These are phyloP conservation scores for Microbotryum saponariae DNA, from an alignment of 1,284 basidiomycete genomes.

Conservation along the genomic window DNA sequence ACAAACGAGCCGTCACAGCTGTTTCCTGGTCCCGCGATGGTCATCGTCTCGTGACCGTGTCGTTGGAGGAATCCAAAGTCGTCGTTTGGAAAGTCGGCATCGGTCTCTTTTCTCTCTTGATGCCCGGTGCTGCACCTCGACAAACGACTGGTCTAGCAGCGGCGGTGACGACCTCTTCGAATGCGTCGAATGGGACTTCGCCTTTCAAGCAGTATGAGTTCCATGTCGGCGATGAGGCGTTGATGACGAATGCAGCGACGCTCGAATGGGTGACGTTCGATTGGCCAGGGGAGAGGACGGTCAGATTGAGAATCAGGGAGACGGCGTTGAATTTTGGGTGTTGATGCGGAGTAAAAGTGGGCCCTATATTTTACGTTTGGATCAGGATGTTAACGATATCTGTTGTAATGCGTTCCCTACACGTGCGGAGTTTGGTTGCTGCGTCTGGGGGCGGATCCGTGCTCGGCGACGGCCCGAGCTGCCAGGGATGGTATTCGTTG, in stretches of 20 bases:
- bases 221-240: constrained; percentile 49
- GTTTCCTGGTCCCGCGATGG: constrained; percentile 90
- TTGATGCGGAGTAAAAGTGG: background rate
- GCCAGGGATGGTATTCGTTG: no score
- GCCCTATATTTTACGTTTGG: no score
- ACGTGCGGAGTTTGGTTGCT: no score
- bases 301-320: constrained; percentile 69
- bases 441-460: no score
- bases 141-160: constrained; percentile 49
- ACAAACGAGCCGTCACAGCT: constrained; percentile 67
- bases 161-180: background rate
- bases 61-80: constrained; percentile 69
- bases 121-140: constrained; percentile 81
- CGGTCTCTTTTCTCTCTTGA: constrained; percentile 61
- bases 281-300: constrained; percentile 73
- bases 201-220: constrained; percentile 79
- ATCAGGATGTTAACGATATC: no score
- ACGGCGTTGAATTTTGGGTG: constrained; percentile 62
- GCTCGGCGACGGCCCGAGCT: no score
- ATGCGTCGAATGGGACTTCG: constrained; percentile 2
- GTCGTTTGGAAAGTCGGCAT: constrained; percentile 44
- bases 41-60: constrained; percentile 75
- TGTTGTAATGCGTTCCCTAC: no score
- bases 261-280: constrained; percentile 68
- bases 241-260: constrained; percentile 61